Evolutionary conservation across 257 asterid species (phyloP).

Genomic region (Nicotiana benthamiana): DNA sequence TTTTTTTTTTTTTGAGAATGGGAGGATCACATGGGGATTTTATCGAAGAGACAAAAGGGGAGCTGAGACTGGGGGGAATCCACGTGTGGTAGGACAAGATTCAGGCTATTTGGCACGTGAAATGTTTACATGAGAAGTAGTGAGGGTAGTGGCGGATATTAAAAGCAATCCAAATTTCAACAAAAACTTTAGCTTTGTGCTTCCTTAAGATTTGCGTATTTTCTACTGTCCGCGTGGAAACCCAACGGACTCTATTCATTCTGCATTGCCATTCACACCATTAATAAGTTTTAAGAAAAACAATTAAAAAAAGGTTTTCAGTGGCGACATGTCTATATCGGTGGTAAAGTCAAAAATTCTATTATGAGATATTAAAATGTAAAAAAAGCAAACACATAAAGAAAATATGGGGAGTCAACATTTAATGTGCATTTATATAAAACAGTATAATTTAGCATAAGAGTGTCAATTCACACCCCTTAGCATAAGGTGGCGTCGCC

Average conservation of each 20-base stretch:
- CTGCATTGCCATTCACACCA: background rate
- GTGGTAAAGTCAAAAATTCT: too few relatives aligned
- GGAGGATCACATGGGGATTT: conserved; percentile 3
- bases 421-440: too few relatives aligned
- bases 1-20: background rate
- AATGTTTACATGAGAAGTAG: conserved; percentile 8
- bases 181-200: conserved; percentile 23
- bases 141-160: conserved; percentile 14
- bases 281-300: background rate
- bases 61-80: background rate
- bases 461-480: too few relatives aligned
- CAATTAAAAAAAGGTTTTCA: too few relatives aligned
- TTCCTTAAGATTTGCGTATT: conserved; percentile 40
- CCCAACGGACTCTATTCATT: background rate
- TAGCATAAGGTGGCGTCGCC: too few relatives aligned
- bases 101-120: conserved; percentile 13
- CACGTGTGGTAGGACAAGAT: conserved; percentile 8
- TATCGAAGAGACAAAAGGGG: background rate
- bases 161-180: conserved; percentile 19
- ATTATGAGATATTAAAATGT: too few relatives aligned
- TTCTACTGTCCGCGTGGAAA: conserved; percentile 16
- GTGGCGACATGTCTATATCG: too few relatives aligned
- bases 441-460: too few relatives aligned
- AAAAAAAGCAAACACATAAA: too few relatives aligned
- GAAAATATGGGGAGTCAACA: too few relatives aligned